These are phyloP conservation scores for Musa acuminata DNA, from an alignment of 176 grass and related monocot genomes.

Conservation along the genomic window DNA sequence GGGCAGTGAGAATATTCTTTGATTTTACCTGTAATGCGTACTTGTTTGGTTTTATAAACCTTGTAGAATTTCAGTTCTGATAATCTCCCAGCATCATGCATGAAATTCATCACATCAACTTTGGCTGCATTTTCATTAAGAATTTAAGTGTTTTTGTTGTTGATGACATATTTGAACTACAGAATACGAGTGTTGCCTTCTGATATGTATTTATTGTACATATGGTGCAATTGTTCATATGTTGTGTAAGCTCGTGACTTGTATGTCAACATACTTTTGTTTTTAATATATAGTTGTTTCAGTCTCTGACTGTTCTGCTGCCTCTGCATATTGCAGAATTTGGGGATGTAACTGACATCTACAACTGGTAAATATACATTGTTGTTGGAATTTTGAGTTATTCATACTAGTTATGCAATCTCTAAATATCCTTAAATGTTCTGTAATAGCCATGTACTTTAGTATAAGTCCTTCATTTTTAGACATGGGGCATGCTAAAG, in stretches of 20 bases:
- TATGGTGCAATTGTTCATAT: not conserved
- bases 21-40: too few species aligned
- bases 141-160: too few species aligned
- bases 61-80: too few species aligned
- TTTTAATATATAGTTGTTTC: not conserved
- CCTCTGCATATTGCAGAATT: slow-evolving; percentile 62
- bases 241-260: not conserved
- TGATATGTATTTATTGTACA: not conserved
- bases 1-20: too few species aligned
- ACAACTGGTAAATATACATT: slow-evolving; percentile 63
- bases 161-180: too few species aligned
- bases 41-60: too few species aligned
- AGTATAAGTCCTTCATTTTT: too few species aligned
- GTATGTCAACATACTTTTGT: not conserved
- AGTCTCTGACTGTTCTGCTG: not conserved
- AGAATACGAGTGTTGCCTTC: too few species aligned
- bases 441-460: not conserved
- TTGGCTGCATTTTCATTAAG: too few species aligned
- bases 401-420: not conserved
- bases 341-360: slow-evolving; percentile 82
- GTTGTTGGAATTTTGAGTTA: slow-evolving; percentile 3
- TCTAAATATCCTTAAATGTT: not conserved
- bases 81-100: too few species aligned
- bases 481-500: too few species aligned
- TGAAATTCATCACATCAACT: too few species aligned